Percentiles rank a stretch among this genome's conserved stretches.
Evolutionary conservation across 1,284 basidiomycete genomes (phyloP).

Genomic region (Porodaedalea pini): DNA sequence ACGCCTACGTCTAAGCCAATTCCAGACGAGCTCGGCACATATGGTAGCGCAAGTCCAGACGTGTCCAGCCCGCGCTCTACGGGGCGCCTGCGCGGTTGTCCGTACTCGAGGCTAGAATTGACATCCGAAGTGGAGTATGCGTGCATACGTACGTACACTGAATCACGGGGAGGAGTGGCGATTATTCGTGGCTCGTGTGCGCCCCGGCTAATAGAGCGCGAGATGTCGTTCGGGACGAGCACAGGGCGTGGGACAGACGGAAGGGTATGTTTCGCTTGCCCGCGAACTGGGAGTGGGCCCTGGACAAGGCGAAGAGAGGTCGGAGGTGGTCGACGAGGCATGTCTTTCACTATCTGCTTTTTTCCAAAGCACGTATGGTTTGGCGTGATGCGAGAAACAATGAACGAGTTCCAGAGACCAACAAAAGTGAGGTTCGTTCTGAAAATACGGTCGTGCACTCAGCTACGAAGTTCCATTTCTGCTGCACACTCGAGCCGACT

Average conservation of each 20-base stretch:
- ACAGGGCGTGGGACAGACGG: constrained; percentile 53
- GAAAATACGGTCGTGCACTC: no score
- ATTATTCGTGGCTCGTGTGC: background rate
- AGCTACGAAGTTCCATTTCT: background rate
- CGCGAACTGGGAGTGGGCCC: constrained; percentile 55
- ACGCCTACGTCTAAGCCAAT: no score
- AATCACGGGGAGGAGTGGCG: background rate
- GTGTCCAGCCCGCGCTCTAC: constrained; percentile 8
- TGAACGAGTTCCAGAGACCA: background rate
- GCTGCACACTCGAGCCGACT: no score
- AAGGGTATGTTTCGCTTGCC: constrained; percentile 51
- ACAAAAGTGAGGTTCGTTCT: no score
- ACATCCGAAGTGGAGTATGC: background rate
- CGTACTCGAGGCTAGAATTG: background rate
- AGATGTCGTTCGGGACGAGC: constrained; percentile 36
- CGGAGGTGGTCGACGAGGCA: constrained; percentile 61
- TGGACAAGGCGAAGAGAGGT: constrained; percentile 51
- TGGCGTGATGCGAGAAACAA: background rate
- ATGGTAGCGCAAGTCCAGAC: background rate
- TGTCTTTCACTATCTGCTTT: constrained; percentile 27
- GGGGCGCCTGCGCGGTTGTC: constrained; percentile 2
- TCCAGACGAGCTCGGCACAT: background rate
- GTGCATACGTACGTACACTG: background rate
- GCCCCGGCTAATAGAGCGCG: constrained; percentile 26
- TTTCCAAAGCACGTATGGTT: background rate